Conservation (phyloP, 768 basidiomycete species). For the Lactarius psammicola region DNA sequence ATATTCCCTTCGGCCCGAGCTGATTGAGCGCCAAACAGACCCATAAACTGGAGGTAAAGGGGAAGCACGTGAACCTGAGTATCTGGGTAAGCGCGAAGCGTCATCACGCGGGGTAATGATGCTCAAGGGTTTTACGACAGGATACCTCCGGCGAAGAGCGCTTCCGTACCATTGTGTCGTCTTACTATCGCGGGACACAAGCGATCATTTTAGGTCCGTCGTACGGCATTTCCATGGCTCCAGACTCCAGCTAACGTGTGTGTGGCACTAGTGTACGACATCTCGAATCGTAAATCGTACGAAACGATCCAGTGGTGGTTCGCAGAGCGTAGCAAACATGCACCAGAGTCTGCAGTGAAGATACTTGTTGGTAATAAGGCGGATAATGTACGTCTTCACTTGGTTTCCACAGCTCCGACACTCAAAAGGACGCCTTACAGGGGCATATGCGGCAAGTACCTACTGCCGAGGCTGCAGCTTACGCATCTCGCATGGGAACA, state of each 20-base stretch:
- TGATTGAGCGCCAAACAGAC: slow-evolving; percentile 45
- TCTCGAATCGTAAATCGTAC: slow-evolving; percentile 86
- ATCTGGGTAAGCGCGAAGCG: slow-evolving; percentile 73
- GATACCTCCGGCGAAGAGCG: slow-evolving; percentile 96
- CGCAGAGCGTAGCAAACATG: slow-evolving; percentile 89
- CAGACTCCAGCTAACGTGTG: neutral
- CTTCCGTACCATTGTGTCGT: slow-evolving; percentile 90
- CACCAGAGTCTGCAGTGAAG: slow-evolving; percentile 79
- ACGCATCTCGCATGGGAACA: neutral
- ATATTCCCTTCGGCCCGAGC: neutral
- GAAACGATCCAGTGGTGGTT: slow-evolving; percentile 91
- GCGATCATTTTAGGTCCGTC: slow-evolving; percentile 66
- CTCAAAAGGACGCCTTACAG: neutral
- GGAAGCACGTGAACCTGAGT: slow-evolving; percentile 83
- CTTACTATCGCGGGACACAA: slow-evolving; percentile 88
- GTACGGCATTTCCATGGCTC: neutral
- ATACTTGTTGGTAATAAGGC: slow-evolving; percentile 65
- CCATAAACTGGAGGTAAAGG: slow-evolving; percentile 86
- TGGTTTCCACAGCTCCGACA: neutral
- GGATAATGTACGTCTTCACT: neutral
- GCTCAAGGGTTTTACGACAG: slow-evolving; percentile 39
- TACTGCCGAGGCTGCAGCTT: neutral
- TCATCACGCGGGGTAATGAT: neutral
- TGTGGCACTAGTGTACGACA: slow-evolving; percentile 75
- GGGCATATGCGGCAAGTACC: neutral